phyloP scores from a whole-genome alignment of 164 flowering plant genomes.

The Santalum album region DNA sequence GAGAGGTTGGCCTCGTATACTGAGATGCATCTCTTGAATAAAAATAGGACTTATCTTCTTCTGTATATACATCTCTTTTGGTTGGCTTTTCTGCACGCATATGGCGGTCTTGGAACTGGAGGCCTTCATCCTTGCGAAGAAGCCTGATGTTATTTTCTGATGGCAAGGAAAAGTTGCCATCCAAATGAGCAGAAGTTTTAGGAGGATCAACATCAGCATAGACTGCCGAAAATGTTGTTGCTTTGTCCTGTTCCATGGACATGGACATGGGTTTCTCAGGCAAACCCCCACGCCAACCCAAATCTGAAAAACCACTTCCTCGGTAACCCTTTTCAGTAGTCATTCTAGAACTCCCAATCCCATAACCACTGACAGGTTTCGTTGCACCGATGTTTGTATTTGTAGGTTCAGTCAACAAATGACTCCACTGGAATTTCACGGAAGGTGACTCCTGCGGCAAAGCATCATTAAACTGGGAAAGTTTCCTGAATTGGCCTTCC shows the following conservation, averaged over 20 bases:
- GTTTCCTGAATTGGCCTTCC: not conserved
- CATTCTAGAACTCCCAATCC: slow-evolving; percentile 1
- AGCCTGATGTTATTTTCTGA: slow-evolving; percentile 5
- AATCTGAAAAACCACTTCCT: not conserved
- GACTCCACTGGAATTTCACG: slow-evolving; percentile 13
- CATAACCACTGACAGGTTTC: not conserved
- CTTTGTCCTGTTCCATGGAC: slow-evolving; percentile 2
- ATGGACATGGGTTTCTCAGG: not conserved
- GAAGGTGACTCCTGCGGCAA: slow-evolving; percentile 9
- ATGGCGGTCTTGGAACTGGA: not conserved
- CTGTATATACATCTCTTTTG: slow-evolving; percentile 13
- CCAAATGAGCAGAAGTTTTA: not conserved
- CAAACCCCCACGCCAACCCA: not conserved
- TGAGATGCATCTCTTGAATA: slow-evolving; percentile 19
- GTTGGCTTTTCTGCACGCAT: not conserved
- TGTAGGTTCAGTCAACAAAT: slow-evolving; percentile 4
- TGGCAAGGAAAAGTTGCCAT: slow-evolving; percentile 8
- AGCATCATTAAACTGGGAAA: slow-evolving; percentile 13
- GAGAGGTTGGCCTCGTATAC: slow-evolving; percentile 14
- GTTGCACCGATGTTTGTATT: not conserved
- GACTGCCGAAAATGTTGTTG: not conserved
- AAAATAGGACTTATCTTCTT: slow-evolving; percentile 8
- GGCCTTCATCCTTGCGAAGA: slow-evolving; percentile 11
- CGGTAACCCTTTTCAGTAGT: slow-evolving; percentile 5
- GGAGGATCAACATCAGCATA: not conserved